Conservation (phyloP, 805 yeast genomes). For the Metschnikowia cerradonensis region DNA sequence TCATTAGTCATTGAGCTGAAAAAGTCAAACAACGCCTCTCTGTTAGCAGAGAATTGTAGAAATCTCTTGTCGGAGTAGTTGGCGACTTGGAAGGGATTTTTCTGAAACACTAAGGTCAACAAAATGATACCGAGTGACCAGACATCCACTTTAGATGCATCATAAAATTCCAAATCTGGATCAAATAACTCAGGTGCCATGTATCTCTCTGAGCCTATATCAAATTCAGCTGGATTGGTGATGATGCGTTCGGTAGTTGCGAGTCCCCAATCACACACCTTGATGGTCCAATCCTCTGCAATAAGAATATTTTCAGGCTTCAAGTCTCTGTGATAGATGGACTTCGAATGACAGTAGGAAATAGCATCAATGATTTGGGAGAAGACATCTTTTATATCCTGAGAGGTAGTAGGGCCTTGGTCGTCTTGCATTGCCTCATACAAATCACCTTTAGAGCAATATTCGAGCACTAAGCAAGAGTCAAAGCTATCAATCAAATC, state of each 20-base stretch:
- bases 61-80: constrained; percentile 77
- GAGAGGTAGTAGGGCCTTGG: constrained; percentile 57
- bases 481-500: constrained; percentile 48
- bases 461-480: constrained; percentile 61
- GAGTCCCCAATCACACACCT: constrained; percentile 57
- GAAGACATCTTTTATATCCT: constrained; percentile 53
- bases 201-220: constrained; percentile 84
- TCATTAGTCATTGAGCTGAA: constrained; percentile 87
- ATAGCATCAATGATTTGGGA: constrained; percentile 48
- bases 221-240: constrained; percentile 56
- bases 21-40: constrained; percentile 88
- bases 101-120: constrained; percentile 79
- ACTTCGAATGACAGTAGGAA: constrained; percentile 45
- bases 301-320: constrained; percentile 57
- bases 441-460: constrained; percentile 82
- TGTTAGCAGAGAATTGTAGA: constrained; percentile 76
- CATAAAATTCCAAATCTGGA: constrained; percentile 52
- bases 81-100: constrained; percentile 82
- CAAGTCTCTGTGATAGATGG: constrained; percentile 53
- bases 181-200: constrained; percentile 95
- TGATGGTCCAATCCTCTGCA: constrained; percentile 49
- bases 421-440: constrained; percentile 72
- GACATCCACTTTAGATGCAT: constrained; percentile 77
- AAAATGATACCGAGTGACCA: constrained; percentile 89
- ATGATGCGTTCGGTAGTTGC: constrained; percentile 52